Conservation (phyloP, 192 early-diverging fungal species). For the Geranomyces variabilis region DNA sequence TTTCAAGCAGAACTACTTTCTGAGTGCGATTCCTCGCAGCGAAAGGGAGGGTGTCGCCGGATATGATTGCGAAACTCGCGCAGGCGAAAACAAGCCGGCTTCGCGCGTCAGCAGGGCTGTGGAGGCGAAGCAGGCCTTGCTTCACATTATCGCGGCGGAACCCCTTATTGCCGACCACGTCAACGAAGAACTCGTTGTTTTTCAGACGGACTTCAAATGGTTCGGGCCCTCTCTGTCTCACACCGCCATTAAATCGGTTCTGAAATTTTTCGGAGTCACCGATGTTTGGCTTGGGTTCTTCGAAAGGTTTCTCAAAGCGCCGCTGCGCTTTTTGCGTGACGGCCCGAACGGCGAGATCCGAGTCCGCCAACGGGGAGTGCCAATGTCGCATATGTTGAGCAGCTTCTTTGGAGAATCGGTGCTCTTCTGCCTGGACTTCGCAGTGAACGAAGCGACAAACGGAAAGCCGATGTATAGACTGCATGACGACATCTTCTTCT, state of each 20-base stretch:
- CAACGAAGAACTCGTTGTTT: not conserved
- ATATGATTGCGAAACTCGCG: not conserved
- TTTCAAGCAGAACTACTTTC: not conserved
- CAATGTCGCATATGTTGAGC: not conserved
- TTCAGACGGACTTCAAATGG: constrained; percentile 9
- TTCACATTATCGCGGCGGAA: not conserved
- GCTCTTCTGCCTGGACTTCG: not conserved
- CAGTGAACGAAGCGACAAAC: not conserved
- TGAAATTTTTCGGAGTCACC: not conserved
- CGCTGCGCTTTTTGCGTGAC: not conserved
- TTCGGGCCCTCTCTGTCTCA: not conserved
- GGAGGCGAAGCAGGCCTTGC: not conserved
- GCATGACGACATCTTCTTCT: not conserved
- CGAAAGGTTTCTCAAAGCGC: not conserved
- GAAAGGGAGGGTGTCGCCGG: not conserved
- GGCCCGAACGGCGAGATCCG: not conserved
- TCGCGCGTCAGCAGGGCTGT: not conserved
- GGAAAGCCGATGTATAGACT: constrained; percentile 5
- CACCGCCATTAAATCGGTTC: not conserved
- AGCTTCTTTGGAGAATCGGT: constrained; percentile 7
- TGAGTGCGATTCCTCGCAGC: not conserved
- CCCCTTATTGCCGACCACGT: not conserved
- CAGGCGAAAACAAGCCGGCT: not conserved
- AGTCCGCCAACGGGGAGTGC: not conserved
- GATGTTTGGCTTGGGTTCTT: not conserved